A percentile compares a stretch with the other conserved stretches of the same genome.
phyloP scores from a whole-genome alignment of 2,329 filamentous ascomycete genomes.

The Ploettnerulaceae sp. region DNA sequence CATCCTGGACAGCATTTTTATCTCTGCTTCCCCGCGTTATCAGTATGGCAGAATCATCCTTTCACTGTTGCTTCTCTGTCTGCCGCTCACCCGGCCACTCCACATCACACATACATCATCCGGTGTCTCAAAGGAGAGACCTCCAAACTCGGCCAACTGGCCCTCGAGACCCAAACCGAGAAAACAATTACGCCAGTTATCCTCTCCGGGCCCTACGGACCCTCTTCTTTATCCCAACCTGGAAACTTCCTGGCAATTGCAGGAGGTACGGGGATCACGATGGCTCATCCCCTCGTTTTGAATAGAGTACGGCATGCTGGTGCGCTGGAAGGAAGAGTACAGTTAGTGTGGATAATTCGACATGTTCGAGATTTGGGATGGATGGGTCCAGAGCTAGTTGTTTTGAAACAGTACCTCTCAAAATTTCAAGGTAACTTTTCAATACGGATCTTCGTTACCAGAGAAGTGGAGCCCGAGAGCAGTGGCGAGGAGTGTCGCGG shows the following conservation, averaged over 20 bases:
- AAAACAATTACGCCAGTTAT: conserved; percentile 48
- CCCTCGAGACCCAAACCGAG: conserved; percentile 34
- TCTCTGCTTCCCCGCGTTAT: conserved; percentile 67
- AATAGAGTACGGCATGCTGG: conserved; percentile 35
- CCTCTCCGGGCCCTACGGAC: conserved; percentile 59
- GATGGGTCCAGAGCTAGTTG: conserved; percentile 51
- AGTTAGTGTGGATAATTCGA: conserved; percentile 63
- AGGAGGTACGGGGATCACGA: conserved; percentile 55
- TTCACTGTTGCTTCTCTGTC: conserved; percentile 75
- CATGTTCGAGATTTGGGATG: conserved; percentile 51
- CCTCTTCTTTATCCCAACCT: conserved; percentile 31
- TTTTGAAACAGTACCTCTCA: conserved; percentile 39
- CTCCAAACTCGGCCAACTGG: conserved; percentile 16
- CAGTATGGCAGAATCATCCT: conserved; percentile 71
- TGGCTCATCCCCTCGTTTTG: conserved; percentile 49
- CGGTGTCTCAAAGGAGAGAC: conserved; percentile 57
- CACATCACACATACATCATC: conserved; percentile 52
- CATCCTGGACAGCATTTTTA: conserved; percentile 73
- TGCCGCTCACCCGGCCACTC: conserved; percentile 37
- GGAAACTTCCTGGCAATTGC: conserved; percentile 48
- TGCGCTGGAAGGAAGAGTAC: conserved; percentile 36
- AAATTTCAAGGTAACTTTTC: conserved; percentile 40
- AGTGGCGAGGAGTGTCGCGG: conserved; percentile 6
- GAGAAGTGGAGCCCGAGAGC: conserved; percentile 11
- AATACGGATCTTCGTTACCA: conserved; percentile 55